These are phyloP conservation scores for Ascochyta viciae-villosae DNA, from an alignment of 2,329 filamentous ascomycete genomes.

Conservation along the genomic window DNA sequence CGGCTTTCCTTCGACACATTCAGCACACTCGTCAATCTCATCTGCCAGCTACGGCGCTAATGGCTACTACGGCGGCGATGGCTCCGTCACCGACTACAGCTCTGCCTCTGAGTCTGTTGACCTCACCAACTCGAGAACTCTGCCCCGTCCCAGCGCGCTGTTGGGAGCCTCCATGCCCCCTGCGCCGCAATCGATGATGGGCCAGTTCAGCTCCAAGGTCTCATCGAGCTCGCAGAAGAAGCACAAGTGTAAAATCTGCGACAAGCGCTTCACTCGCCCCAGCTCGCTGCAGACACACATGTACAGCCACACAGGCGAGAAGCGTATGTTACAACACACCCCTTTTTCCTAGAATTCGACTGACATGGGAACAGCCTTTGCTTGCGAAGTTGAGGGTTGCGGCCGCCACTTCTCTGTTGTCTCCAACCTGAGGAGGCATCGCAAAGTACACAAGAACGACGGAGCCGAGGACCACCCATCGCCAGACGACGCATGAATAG, in stretches of 20 bases:
- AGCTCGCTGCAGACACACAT: slow-evolving; percentile 97
- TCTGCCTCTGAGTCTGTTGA: slow-evolving; percentile 87
- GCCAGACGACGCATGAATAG: slow-evolving; percentile 53
- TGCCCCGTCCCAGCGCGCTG: slow-evolving; percentile 77
- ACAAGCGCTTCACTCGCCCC: slow-evolving; percentile 94
- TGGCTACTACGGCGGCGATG: slow-evolving; percentile 82
- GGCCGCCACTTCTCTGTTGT: slow-evolving; percentile 97
- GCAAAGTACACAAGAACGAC: slow-evolving; percentile 92
- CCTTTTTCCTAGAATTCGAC: background rate
- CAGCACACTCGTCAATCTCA: slow-evolving; percentile 88
- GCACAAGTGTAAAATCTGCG: slow-evolving; percentile 99
- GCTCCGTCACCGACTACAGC: slow-evolving; percentile 90
- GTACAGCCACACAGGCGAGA: slow-evolving; percentile 98
- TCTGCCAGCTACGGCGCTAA: slow-evolving; percentile 78
- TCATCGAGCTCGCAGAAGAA: slow-evolving; percentile 97
- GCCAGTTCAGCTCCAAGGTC: slow-evolving; percentile 96
- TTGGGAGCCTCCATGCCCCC: slow-evolving; percentile 71
- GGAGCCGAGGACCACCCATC: slow-evolving; percentile 55
- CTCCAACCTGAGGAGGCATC: slow-evolving; percentile 90
- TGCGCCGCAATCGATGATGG: slow-evolving; percentile 97
- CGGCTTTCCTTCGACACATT: slow-evolving; percentile 85
- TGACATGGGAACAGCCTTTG: slow-evolving; percentile 71
- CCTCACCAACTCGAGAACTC: slow-evolving; percentile 77
- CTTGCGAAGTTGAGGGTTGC: slow-evolving; percentile 92
- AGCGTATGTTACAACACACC: slow-evolving; percentile 71